Percentiles rank a stretch among this genome's conserved stretches.
These are phyloP conservation scores for Evansstolkia leycettana DNA, from an alignment of 495 filamentous ascomycete species.

Conservation along the genomic window DNA sequence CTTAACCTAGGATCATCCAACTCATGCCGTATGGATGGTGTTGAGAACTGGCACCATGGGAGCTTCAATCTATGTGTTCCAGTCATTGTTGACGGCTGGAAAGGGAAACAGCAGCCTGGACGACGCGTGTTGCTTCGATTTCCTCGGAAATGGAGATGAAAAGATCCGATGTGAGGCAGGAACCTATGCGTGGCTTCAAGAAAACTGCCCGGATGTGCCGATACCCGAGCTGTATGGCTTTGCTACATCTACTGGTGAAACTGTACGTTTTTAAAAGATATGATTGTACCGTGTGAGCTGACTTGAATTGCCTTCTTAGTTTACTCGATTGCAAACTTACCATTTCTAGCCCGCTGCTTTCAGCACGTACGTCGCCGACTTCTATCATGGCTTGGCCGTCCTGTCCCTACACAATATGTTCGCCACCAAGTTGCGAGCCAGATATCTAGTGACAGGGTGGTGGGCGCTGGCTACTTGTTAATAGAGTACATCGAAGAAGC, in stretches of 20 bases:
- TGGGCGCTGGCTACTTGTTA: constrained; percentile 17
- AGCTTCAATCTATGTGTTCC: constrained; percentile 28
- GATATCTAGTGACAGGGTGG: neutral
- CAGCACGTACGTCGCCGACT: constrained; percentile 11
- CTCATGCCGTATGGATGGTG: constrained; percentile 9
- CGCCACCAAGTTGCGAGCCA: constrained; percentile 3
- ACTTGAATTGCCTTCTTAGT: constrained; percentile 12
- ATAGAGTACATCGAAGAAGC: constrained; percentile 17
- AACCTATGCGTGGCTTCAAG: constrained; percentile 21
- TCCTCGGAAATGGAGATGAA: constrained; percentile 25
- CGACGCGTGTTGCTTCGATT: constrained; percentile 21
- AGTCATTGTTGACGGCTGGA: constrained; percentile 12
- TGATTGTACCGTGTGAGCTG: constrained; percentile 2
- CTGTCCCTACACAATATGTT: constrained; percentile 13
- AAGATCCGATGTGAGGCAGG: constrained; percentile 25
- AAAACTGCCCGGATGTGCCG: constrained; percentile 17
- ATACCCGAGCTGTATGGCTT: constrained; percentile 25
- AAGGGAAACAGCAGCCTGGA: constrained; percentile 4
- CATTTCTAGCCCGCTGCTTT: constrained; percentile 12
- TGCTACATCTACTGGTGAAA: constrained; percentile 16
- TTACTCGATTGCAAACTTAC: constrained; percentile 14
- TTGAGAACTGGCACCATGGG: constrained; percentile 19
- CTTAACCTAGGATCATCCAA: constrained; percentile 8
- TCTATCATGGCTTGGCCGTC: constrained; percentile 11
- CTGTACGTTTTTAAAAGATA: constrained; percentile 6